Percentiles rank a stretch among this genome's conserved stretches.
phyloP scores from a whole-genome alignment of 2,329 filamentous ascomycete species.

The Colletotrichum cereale region DNA sequence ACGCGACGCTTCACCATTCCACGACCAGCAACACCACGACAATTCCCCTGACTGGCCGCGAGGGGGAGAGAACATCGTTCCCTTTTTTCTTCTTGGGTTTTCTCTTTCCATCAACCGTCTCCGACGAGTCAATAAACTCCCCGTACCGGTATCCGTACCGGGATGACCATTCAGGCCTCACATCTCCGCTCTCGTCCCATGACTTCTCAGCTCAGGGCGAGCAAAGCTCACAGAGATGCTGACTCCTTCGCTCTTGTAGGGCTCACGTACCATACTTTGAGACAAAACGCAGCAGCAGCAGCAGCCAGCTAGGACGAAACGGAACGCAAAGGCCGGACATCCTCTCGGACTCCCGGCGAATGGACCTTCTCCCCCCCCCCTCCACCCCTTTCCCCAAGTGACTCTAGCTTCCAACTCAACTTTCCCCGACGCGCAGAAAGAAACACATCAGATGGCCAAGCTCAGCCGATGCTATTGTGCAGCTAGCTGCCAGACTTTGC shows the following conservation, averaged over 20 bases:
- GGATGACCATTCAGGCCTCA: background rate
- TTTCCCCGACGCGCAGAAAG: background rate
- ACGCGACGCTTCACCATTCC: background rate
- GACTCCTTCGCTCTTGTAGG: background rate
- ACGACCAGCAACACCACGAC: background rate
- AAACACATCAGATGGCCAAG: background rate
- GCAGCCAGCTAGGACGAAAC: background rate
- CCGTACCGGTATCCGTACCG: too few relatives aligned
- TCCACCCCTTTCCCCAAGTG: background rate
- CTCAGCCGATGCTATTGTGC: background rate
- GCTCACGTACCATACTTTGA: background rate
- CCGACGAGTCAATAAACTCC: too few relatives aligned
- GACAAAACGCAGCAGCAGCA: background rate
- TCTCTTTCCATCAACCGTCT: too few relatives aligned
- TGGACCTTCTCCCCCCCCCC: background rate
- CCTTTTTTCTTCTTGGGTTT: background rate
- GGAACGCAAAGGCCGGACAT: background rate
- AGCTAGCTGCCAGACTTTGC: conserved; percentile 4
- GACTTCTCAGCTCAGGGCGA: background rate
- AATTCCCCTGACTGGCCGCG: background rate
- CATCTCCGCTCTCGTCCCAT: background rate
- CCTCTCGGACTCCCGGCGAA: background rate
- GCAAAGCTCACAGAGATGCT: background rate
- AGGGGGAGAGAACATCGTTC: too few relatives aligned
- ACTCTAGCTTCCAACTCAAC: background rate